Evolutionary conservation across 2,329 filamentous ascomycete species (phyloP), one percentile per base, ranked within the genome.

Genomic region (Paecilomyces sp.): DNA sequence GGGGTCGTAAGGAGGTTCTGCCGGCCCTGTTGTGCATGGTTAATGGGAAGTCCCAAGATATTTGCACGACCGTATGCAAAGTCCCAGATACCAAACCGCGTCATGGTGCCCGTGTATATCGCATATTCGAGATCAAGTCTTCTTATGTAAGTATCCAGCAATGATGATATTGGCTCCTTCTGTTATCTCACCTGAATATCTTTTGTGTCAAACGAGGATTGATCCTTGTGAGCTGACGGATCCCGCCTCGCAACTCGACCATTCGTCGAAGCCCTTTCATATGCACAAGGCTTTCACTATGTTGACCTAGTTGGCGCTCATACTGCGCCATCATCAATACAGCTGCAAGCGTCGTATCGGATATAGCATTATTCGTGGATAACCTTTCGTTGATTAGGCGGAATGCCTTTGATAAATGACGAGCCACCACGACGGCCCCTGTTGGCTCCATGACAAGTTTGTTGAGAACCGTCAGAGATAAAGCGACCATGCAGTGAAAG

Each of bases 311-410:
- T 50, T 62, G 60, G 1, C 60, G 55, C 15, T 62, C 60, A 24
- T 62, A 62, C 56, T 62, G 58, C 18, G 58, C 36, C 13, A 62
- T 22, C 58, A 62, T 62, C 53, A 62, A n/a, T 4, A 62, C 52
- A 8, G 54, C 58, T 3, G 60, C 60, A n/a, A 62, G 56, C 2
- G 55, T 62, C 22, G 58, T 36, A 53, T 51, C 22, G 9, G 60
- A 25, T 31, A 55, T 47, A 41, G 22, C 6, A 6, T 36, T 13
- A 13, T 12, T 36, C n/a, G 55, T 28, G 7, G 60, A 60, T 33
- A 62, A n/a, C 18, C 54, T 60, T n/a, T 58, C 51, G 47, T 60
- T 62, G 7, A 62, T 54, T 18, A 62, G 18, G 22, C 58, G 51
- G 30, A 62, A 53, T 6, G 60, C 58, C 9, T 47, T 41, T 53